Percentiles rank a stretch among this genome's conserved stretches.
phyloP scores from a whole-genome alignment of 345 rosid genomes.

The Ceriops tagal region DNA sequence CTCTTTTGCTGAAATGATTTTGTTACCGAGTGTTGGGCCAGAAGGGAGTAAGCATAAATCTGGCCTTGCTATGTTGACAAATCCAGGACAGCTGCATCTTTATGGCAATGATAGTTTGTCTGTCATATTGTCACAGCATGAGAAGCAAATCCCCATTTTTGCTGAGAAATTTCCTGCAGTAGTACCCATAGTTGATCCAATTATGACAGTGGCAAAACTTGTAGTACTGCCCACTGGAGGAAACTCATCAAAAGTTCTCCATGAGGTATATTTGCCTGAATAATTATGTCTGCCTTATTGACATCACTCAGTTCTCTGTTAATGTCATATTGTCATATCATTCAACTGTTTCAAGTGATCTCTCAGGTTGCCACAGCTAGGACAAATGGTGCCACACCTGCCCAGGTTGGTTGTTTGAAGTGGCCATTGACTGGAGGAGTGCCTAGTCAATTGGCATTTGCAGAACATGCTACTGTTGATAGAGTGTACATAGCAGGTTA shows the following conservation, averaged over 20 bases:
- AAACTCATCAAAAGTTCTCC: slow-evolving; percentile 43
- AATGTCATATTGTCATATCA: not conserved
- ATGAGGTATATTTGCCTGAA: slow-evolving; percentile 45
- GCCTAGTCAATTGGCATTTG: slow-evolving; percentile 45
- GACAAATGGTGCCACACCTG: slow-evolving; percentile 24
- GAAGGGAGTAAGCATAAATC: slow-evolving; percentile 32
- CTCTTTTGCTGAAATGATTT: slow-evolving; percentile 78
- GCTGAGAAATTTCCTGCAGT: slow-evolving; percentile 50
- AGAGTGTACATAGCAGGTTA: slow-evolving; percentile 79
- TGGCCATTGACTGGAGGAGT: slow-evolving; percentile 91
- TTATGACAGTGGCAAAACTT: slow-evolving; percentile 53
- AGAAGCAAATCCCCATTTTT: slow-evolving; percentile 37
- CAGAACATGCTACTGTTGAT: slow-evolving; percentile 50
- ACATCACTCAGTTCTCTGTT: slow-evolving; percentile 10
- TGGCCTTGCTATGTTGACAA: slow-evolving; percentile 54
- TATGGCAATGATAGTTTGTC: slow-evolving; percentile 57
- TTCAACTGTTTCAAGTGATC: not conserved
- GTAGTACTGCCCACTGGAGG: slow-evolving; percentile 30
- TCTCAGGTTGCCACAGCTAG: slow-evolving; percentile 27
- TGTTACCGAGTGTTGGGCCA: slow-evolving; percentile 47
- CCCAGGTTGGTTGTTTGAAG: slow-evolving; percentile 28
- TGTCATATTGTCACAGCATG: slow-evolving; percentile 46
- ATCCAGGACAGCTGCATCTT: slow-evolving; percentile 68
- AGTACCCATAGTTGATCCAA: slow-evolving; percentile 59
- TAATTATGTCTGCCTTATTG: not conserved